Evolutionary conservation across 495 filamentous ascomycete genomes (phyloP).

Genomic region (Cudoniella acicularis): DNA sequence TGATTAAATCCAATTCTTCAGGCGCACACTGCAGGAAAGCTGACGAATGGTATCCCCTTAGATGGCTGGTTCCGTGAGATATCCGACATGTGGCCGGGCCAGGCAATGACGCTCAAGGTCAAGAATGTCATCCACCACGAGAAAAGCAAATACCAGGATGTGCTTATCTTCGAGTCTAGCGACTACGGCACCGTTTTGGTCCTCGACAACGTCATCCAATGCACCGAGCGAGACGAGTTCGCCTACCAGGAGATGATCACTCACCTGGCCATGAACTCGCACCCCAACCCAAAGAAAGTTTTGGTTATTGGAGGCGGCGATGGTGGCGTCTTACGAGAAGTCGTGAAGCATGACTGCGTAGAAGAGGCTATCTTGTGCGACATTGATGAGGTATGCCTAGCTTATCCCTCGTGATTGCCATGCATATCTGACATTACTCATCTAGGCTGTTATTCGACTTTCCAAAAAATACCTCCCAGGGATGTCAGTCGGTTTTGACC

Average conservation of each 20-base stretch:
- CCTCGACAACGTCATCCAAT: conserved; percentile 97
- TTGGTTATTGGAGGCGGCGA: conserved; percentile 97
- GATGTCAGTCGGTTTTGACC: conserved; percentile 89
- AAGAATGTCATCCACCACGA: conserved; percentile 98
- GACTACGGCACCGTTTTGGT: conserved; percentile 97
- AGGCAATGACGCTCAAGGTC: conserved; percentile 98
- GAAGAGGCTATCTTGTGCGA: conserved; percentile 96
- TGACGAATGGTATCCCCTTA: conserved; percentile 30
- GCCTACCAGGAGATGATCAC: conserved; percentile 99
- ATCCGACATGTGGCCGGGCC: conserved; percentile 97
- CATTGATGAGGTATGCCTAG: conserved; percentile 79
- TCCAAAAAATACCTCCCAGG: conserved; percentile 97
- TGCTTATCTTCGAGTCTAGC: conserved; percentile 95
- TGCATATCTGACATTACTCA: conserved; percentile 11
- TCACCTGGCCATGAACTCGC: conserved; percentile 96
- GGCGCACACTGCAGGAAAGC: background rate
- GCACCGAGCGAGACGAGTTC: conserved; percentile 98
- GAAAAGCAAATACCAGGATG: conserved; percentile 98
- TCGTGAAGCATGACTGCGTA: conserved; percentile 93
- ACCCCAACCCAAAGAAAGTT: conserved; percentile 96
- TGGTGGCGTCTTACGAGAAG: conserved; percentile 93
- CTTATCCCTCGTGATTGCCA: background rate
- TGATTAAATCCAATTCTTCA: background rate
- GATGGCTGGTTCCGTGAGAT: conserved; percentile 99
- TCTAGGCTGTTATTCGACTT: conserved; percentile 89